phyloP scores from a whole-genome alignment of 305 asterid genomes.

The Striga hermonthica region DNA sequence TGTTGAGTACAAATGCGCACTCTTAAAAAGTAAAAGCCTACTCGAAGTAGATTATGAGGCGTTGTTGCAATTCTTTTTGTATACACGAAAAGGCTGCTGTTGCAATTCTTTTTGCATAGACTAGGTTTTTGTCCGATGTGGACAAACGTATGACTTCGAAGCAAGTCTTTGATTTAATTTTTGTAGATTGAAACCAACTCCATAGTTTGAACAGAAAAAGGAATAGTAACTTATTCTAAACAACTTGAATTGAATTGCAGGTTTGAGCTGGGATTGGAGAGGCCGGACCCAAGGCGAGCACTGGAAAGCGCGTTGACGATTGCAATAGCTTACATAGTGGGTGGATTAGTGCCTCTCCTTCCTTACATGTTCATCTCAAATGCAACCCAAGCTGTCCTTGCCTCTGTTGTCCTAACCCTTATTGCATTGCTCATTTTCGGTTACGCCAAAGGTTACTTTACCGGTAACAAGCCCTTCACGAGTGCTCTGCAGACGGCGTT shows the following conservation, averaged over 20 bases:
- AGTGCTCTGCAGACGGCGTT: conserved; percentile 79
- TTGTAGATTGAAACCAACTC: conserved; percentile 11
- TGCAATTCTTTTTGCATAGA: not conserved
- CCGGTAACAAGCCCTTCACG: conserved; percentile 67
- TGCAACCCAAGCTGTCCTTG: conserved; percentile 60
- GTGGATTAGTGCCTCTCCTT: conserved; percentile 76
- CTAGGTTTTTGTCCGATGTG: not conserved
- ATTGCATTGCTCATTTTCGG: conserved; percentile 75
- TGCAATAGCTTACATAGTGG: conserved; percentile 70
- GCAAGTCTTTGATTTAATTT: not conserved
- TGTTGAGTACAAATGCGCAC: too few species aligned
- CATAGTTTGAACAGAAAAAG: not conserved
- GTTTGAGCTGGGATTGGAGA: conserved; percentile 91
- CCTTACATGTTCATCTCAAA: conserved; percentile 72
- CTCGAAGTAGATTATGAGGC: too few species aligned
- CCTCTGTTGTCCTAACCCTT: conserved; percentile 59
- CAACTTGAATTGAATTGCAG: conserved; percentile 37
- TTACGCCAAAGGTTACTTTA: conserved; percentile 74
- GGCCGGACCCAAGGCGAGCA: conserved; percentile 88
- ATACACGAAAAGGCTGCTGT: too few species aligned
- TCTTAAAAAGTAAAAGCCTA: too few species aligned
- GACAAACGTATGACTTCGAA: too few species aligned
- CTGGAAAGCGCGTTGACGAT: conserved; percentile 81
- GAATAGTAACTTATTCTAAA: not conserved
- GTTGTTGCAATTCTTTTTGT: not conserved